These are phyloP conservation scores for Candida frijolesensis DNA, from an alignment of 1,139 yeast genomes.

Conservation along the genomic window DNA sequence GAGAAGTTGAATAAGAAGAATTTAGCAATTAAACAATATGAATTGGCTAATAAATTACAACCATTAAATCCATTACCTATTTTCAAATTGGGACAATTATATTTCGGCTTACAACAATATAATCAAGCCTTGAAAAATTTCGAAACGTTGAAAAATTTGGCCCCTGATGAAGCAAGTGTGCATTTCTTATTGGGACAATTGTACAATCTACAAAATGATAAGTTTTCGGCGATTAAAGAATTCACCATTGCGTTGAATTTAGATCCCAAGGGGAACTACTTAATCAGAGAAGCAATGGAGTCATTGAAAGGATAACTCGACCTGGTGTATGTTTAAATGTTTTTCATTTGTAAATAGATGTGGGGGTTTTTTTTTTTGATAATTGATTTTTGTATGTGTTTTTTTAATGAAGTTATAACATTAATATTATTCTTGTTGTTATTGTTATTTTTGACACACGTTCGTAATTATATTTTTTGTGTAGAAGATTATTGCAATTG, in stretches of 20 bases:
- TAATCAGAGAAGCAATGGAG: slow-evolving; percentile 84
- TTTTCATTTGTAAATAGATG: neutral
- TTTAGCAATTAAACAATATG: slow-evolving; percentile 81
- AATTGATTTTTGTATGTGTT: too few species aligned
- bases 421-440: too few species aligned
- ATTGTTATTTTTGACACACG: too few species aligned
- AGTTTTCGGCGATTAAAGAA: slow-evolving; percentile 78
- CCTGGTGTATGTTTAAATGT: neutral
- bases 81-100: slow-evolving; percentile 84
- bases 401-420: too few species aligned
- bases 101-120: slow-evolving; percentile 71
- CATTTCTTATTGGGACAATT: slow-evolving; percentile 88
- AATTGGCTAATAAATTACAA: slow-evolving; percentile 79
- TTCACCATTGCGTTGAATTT: slow-evolving; percentile 87
- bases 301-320: slow-evolving; percentile 29
- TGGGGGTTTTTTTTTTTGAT: too few species aligned
- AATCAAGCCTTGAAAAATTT: slow-evolving; percentile 74
- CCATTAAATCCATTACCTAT: slow-evolving; percentile 86
- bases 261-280: slow-evolving; percentile 91
- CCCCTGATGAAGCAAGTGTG: slow-evolving; percentile 94
- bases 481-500: too few species aligned
- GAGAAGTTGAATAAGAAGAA: slow-evolving; percentile 73
- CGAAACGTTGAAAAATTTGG: slow-evolving; percentile 68
- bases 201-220: slow-evolving; percentile 75
- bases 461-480: too few species aligned